Base-by-base conservation (phyloP, 108 stramenopile species). In the Cylindrotheca closterium region DNA sequence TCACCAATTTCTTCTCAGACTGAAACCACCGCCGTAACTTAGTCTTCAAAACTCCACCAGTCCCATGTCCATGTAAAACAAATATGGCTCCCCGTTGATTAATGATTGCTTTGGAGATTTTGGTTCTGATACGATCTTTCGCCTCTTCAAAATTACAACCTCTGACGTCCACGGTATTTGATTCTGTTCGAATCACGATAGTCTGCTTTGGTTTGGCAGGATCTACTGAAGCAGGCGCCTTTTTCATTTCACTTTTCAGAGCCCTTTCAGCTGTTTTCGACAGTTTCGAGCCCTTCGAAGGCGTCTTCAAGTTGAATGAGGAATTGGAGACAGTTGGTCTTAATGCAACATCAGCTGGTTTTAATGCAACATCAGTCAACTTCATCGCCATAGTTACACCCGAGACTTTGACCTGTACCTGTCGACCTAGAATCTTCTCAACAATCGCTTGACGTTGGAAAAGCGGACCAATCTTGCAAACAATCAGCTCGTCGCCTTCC, bases 121-220 rank as follows among this genome's bases (percentile, higher is more conserved):
- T 83, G 55, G 73, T 71, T 23, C 69, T 63, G 58, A 71, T 59
- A 48, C 83, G 75, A 42, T 74, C 66, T 57, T 78, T 79, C 27
- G 90, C 86, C 64, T 95, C 93, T 49, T 91, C 88, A 61, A 94
- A 77, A 55, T 77, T 85, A 64, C 61, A 78, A 18, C 92, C 96
- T 7, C 91, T 86, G 32, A 89, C 83, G 51, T 96, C 91, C 31
- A 95, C 78, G 21, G 96, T 95, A 74, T 96, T 96, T 24, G 79
- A 71, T 21, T 82, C 74, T 17, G 79, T 88, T 29, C 89, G 84
- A 55, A 94, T 88, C 17, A 72, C 53, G 10, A 67, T 29, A 27
- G 71, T 31, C 60, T 73, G 30, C 25, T 33, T 60, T 50, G 50
- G 21, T 30, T 1, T 8, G 29, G 15, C 62, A 17, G 21, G 45